Evolutionary conservation across 768 basidiomycete genomes (phyloP).

Genomic region (Lactarius akahatsu): DNA sequence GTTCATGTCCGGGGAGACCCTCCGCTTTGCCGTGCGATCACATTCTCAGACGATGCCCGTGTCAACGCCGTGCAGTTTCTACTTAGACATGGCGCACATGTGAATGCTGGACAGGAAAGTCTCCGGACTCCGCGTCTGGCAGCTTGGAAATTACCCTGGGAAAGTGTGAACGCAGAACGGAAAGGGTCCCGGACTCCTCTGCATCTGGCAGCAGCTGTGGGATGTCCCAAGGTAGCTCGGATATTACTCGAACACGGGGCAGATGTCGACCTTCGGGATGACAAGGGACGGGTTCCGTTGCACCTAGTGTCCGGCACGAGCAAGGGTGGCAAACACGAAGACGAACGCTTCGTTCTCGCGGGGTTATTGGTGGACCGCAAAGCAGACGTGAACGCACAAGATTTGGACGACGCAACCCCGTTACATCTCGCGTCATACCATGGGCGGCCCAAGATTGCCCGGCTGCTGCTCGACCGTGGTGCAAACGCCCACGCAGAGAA

Average conservation of each 20-base stretch:
- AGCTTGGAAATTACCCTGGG: too few relatives aligned
- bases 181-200: too few relatives aligned
- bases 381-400: neutral
- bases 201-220: neutral
- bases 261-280: neutral
- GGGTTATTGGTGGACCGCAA: neutral
- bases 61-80: neutral
- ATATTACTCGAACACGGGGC: neutral
- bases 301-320: neutral
- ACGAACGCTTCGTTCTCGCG: too few relatives aligned
- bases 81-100: neutral
- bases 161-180: too few relatives aligned
- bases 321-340: too few relatives aligned
- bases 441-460: too few relatives aligned
- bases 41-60: neutral
- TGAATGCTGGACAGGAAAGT: too few relatives aligned
- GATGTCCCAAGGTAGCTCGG: rapidly evolving
- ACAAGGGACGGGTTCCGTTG: neutral
- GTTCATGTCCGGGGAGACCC: neutral
- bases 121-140: too few relatives aligned
- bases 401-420: too few relatives aligned
- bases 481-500: neutral
- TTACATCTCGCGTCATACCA: too few relatives aligned
- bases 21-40: neutral
- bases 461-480: neutral